A percentile compares a stretch with the other conserved stretches of the same genome.
These are phyloP conservation scores for Ascochyta pisi DNA, from an alignment of 2,329 filamentous ascomycete species.

Conservation along the genomic window DNA sequence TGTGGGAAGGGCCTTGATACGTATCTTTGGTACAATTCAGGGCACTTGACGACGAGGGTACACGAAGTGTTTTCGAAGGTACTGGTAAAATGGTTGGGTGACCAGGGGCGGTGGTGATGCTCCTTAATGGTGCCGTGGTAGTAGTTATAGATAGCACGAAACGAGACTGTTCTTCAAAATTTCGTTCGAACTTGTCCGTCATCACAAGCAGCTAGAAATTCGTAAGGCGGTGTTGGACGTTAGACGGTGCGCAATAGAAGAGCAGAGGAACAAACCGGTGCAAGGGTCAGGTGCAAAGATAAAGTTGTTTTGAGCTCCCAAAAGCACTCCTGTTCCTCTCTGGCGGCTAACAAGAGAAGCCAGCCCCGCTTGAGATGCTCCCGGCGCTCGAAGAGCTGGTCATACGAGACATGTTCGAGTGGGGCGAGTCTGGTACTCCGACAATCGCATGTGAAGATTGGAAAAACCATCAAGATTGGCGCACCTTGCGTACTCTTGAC, in stretches of 20 bases:
- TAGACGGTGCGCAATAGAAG: too few relatives aligned
- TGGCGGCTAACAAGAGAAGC: too few relatives aligned
- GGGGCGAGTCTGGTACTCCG: background rate
- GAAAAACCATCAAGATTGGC: background rate
- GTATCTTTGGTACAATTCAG: constrained; percentile 59
- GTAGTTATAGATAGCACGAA: too few relatives aligned
- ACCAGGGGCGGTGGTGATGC: constrained; percentile 4
- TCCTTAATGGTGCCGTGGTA: too few relatives aligned
- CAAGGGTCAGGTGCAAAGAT: too few relatives aligned
- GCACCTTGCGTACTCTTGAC: background rate
- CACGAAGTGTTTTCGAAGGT: constrained; percentile 49
- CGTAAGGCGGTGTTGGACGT: too few relatives aligned
- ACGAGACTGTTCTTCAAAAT: too few relatives aligned
- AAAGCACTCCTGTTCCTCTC: too few relatives aligned
- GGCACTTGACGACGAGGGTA: constrained; percentile 54
- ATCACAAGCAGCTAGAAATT: too few relatives aligned
- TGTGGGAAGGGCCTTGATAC: constrained; percentile 51
- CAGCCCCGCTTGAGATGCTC: background rate
- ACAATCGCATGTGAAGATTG: background rate
- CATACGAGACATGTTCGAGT: background rate
- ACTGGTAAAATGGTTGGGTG: constrained; percentile 28
- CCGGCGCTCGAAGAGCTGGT: background rate
- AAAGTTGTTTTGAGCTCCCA: too few relatives aligned
- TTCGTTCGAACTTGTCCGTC: too few relatives aligned
- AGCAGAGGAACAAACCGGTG: too few relatives aligned